Evolutionary conservation across 192 early-diverging fungal genomes (phyloP), one percentile per base, ranked within the genome.

Genomic region (Phlyctochytrium planicorne): DNA sequence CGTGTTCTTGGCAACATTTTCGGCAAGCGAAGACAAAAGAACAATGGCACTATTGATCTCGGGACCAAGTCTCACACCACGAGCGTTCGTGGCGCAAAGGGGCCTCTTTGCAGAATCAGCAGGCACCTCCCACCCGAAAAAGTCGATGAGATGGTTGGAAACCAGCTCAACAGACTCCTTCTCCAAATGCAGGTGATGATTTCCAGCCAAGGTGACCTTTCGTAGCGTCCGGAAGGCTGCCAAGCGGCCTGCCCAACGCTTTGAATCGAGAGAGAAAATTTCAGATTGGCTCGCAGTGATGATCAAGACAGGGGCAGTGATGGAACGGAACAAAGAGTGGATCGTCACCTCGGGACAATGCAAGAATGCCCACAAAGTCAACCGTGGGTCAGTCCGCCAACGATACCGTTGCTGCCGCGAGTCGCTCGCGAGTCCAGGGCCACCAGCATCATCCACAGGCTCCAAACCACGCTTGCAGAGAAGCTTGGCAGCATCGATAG

Each of bases 161-260:
- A 65, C 67, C 4, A 20, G 33, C 37, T 4, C 67, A 10, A 27
- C 59, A 25, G 55, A 65, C 31, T 74, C 72, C 24, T 24, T 12
- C 63, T 80, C 79, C 69, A 80, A 53, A 69, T 80, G 79, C 62
- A 72, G 60, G 66, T 80, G 79, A 60, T 73, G 69, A 6, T 63
- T 70, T 1, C 74, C 75, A 2, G 1, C 25, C 16, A 57, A 27
- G 4, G 55, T 29, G 14, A 10, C 20, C 55, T 57, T 57, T 57
- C 55, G 10, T 6, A 57, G 25, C 10, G 6, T 20, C 55, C 12
- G 12, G 10, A 57, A 29, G 14, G 55, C 55, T 27, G 20, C 53
- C 16, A 80, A 63, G 34, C 79, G 68, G 12, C 20, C 16, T 27
- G 16, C 27, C 55, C 55, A 57, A 10, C 27, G 16, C 14, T 25